Evolutionary conservation across 495 filamentous ascomycete genomes (phyloP), one percentile per base, ranked within the genome.

Genomic region (Trichoderma virens): DNA sequence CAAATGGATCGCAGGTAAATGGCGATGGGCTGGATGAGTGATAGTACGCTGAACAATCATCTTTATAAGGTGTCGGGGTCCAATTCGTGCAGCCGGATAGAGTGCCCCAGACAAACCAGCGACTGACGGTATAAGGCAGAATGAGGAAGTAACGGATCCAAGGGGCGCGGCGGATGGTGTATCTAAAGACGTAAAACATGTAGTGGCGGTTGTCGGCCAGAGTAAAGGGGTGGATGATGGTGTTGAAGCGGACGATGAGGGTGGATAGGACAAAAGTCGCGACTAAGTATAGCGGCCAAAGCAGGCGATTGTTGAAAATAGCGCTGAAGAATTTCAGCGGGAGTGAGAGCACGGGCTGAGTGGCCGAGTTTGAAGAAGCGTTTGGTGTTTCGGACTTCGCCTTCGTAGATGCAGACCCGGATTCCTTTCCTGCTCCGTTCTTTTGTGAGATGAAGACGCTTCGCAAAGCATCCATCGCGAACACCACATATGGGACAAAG

Each of bases 171-270:
- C 84, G 80, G 62, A 95, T 85, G 13, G 92, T 87, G 66, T 95
- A 83, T 0, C 91, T 88, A 78, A 98, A 98, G 64, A 94, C 80
- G 74, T 98, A 98, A 76, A 98, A 98, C 64, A 94, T 85, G 77
- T 96, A 98, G 72, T 98, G 95, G 2, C 94, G 81, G 75, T 98
- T 98, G 72, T 98, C 94, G 32, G 94, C 94, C 3, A 98, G 83
- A 1, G 93, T 96, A 69, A 97, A 98, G 0, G 94, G 94, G 72
- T 98, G 94, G 62, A 98, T 85, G 65, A 95, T 86, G 43, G 94
- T 98, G 79, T 97, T 98, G 81, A 79, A 88, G 66, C 86, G 82
- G 28, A 95, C 83, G 11, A 89, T 79, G 27, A 61, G 67, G 7
- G 67, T 18, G 4, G 78, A 75, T n/a, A 76, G 43, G 59, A 71